A percentile compares a stretch with the other conserved stretches of the same genome.
Conservation (phyloP, 2,329 filamentous ascomycete genomes). For the Phoma sp. region DNA sequence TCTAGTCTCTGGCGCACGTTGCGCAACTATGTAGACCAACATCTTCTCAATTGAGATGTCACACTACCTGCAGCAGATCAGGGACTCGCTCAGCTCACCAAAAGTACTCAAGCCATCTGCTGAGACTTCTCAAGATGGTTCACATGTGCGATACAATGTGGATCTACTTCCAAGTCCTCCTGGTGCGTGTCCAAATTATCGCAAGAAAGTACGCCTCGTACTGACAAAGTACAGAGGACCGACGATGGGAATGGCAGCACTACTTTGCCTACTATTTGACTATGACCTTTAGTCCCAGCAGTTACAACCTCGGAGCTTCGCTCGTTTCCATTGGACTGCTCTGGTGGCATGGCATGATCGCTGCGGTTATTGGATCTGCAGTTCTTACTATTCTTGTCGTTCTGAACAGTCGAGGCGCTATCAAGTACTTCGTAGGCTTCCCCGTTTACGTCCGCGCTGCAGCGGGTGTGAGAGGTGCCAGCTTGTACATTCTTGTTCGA, state of each 20-base stretch:
- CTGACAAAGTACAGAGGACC: constrained; percentile 13
- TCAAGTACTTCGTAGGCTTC: constrained; percentile 29
- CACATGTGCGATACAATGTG: constrained; percentile 21
- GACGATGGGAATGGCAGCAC: constrained; percentile 29
- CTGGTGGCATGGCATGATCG: constrained; percentile 30
- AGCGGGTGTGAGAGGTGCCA: constrained; percentile 25
- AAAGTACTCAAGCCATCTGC: constrained; percentile 29
- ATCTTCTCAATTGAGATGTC: background rate
- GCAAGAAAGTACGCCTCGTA: background rate
- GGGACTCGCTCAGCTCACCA: constrained; percentile 29
- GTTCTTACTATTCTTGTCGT: constrained; percentile 26
- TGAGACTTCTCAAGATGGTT: constrained; percentile 12
- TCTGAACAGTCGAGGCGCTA: constrained; percentile 26
- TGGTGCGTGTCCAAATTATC: background rate
- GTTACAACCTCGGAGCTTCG: constrained; percentile 28
- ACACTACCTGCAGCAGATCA: background rate
- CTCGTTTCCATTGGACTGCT: constrained; percentile 26
- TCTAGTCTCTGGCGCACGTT: background rate
- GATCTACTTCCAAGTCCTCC: constrained; percentile 29
- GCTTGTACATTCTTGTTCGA: constrained; percentile 26
- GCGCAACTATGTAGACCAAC: background rate
- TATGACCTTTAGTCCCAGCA: constrained; percentile 24
- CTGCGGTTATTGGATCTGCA: constrained; percentile 23
- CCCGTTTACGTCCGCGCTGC: constrained; percentile 27
- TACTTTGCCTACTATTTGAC: constrained; percentile 31